phyloP scores from a whole-genome alignment of 192 early-diverging fungal genomes.

The Backusella tarrabulga region DNA sequence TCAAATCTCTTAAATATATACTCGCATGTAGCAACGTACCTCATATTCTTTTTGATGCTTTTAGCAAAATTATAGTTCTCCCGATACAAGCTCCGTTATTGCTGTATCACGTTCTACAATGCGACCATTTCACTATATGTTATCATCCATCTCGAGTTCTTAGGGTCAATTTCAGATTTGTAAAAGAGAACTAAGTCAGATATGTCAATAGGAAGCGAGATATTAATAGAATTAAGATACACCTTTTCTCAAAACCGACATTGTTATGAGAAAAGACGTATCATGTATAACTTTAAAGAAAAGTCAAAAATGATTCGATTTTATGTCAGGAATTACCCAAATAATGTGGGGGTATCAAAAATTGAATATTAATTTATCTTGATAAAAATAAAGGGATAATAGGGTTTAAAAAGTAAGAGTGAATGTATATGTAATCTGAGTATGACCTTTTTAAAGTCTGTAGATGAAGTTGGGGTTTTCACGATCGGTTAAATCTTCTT shows the following conservation, averaged over 20 bases:
- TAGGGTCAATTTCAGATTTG: neutral
- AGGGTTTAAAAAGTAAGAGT: neutral
- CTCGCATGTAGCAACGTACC: neutral
- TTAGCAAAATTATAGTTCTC: neutral
- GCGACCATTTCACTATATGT: neutral
- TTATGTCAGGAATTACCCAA: neutral
- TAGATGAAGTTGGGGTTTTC: constrained; percentile 27
- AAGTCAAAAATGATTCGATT: neutral
- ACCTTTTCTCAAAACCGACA: no score
- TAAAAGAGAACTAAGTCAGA: neutral
- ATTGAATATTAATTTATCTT: constrained; percentile 6
- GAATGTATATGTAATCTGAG: neutral
- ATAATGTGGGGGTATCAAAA: neutral
- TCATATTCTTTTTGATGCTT: neutral
- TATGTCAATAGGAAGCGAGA: neutral
- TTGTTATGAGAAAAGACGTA: no score
- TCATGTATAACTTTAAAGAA: neutral
- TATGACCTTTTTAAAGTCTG: constrained; percentile 11
- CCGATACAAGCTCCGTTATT: constrained; percentile 1
- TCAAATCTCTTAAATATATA: neutral
- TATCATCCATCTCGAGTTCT: neutral
- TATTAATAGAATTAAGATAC: neutral
- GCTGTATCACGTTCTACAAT: neutral
- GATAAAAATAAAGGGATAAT: neutral
- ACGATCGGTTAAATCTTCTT: constrained; percentile 24